A percentile compares a stretch with the other conserved stretches of the same genome.
Conservation (phyloP, 257 asterid species). For the Ocimum tenuiflorum region DNA sequence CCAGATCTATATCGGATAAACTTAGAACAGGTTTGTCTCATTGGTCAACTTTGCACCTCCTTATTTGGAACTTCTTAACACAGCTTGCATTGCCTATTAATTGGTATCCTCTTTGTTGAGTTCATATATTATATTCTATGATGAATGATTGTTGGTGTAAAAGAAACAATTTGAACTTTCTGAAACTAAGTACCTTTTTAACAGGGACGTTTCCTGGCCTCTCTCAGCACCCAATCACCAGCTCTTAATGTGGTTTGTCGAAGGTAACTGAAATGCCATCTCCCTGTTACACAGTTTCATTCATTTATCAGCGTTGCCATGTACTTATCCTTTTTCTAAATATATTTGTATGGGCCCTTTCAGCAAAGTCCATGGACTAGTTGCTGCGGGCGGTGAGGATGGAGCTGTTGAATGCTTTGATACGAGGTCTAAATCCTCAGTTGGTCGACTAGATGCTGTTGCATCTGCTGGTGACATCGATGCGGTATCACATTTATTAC, state of each 20-base stretch:
- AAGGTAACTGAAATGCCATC: constrained; percentile 46
- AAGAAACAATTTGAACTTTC: not conserved
- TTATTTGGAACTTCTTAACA: not conserved
- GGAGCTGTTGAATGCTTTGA: constrained; percentile 97
- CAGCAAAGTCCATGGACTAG: constrained; percentile 82
- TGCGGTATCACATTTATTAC: constrained; percentile 42
- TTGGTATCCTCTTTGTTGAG: not conserved
- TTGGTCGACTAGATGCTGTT: constrained; percentile 68
- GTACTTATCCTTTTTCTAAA: not conserved
- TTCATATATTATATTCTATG: not conserved
- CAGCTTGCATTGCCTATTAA: not conserved
- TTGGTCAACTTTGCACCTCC: constrained; percentile 7
- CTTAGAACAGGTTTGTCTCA: constrained; percentile 67
- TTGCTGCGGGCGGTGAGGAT: constrained; percentile 94
- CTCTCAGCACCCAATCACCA: constrained; percentile 82
- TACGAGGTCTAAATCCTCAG: constrained; percentile 73
- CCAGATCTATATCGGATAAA: constrained; percentile 94
- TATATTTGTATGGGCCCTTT: constrained; percentile 13
- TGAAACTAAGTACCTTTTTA: constrained; percentile 12
- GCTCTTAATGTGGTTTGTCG: constrained; percentile 85
- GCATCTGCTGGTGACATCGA: constrained; percentile 57
- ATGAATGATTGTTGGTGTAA: not conserved
- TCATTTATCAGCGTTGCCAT: not conserved
- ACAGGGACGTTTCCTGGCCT: constrained; percentile 86
- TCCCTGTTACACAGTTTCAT: not conserved